These are phyloP conservation scores for Carpinus viminea DNA, from an alignment of 306 rosid genomes.

Conservation along the genomic window DNA sequence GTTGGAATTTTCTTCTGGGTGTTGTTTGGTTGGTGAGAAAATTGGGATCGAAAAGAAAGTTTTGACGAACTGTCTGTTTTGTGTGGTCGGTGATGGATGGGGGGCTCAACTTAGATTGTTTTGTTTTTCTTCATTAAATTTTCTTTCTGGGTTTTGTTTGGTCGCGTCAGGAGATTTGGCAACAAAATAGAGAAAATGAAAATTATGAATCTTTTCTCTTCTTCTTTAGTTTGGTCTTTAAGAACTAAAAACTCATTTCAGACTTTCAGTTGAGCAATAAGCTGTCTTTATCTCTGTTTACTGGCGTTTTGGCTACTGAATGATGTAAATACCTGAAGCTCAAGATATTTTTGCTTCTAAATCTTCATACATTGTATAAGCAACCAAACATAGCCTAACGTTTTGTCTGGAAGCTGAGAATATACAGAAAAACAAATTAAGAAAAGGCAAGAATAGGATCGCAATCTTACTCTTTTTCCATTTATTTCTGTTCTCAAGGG, in stretches of 20 bases:
- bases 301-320: neutral
- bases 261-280: neutral
- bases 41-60: constrained; percentile 12
- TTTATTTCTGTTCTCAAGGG: neutral
- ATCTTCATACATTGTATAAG: constrained; percentile 17
- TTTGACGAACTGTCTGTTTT: constrained; percentile 3
- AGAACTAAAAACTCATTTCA: neutral
- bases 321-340: neutral
- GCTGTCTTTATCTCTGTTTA: neutral
- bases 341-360: neutral
- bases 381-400: constrained; percentile 10
- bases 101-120: neutral
- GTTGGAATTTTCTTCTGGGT: constrained; percentile 12
- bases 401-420: neutral
- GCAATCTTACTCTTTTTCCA: neutral
- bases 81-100: constrained; percentile 9
- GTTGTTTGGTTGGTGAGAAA: constrained; percentile 29
- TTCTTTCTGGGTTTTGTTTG: neutral
- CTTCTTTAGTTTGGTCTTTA: neutral
- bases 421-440: constrained; percentile 4
- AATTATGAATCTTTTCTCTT: neutral
- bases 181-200: neutral
- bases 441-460: neutral
- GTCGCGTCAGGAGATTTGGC: neutral
- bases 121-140: neutral